Percentiles rank a stretch among this genome's conserved stretches.
phyloP scores from a whole-genome alignment of 306 rosid genomes.

The Prunus salicina region DNA sequence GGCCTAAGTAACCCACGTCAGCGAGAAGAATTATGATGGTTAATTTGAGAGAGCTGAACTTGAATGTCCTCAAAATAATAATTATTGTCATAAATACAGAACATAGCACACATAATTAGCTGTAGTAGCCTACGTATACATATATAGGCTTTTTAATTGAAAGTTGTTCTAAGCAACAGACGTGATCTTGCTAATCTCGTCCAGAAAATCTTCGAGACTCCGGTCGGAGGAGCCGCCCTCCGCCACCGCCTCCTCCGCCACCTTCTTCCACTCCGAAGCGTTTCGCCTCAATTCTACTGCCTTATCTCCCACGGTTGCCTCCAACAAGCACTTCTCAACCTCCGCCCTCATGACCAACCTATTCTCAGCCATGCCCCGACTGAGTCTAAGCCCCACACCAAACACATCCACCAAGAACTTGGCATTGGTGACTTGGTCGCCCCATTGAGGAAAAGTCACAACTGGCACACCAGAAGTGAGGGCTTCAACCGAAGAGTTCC shows the following conservation, averaged over 20 bases:
- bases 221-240: constrained; percentile 50
- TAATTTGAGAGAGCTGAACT: too few relatives aligned
- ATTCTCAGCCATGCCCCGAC: constrained; percentile 32
- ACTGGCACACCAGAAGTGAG: constrained; percentile 54
- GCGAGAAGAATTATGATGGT: too few relatives aligned
- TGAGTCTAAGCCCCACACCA: constrained; percentile 34
- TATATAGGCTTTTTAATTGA: neutral
- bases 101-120: too few relatives aligned
- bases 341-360: constrained; percentile 30
- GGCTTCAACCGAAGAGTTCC: constrained; percentile 74
- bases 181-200: constrained; percentile 22
- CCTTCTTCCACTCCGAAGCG: constrained; percentile 33
- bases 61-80: too few relatives aligned
- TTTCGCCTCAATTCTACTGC: constrained; percentile 30
- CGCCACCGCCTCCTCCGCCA: constrained; percentile 27
- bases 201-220: constrained; percentile 39
- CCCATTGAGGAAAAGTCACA: constrained; percentile 76
- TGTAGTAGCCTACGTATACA: too few relatives aligned
- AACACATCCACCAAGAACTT: constrained; percentile 57
- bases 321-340: constrained; percentile 36
- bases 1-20: too few relatives aligned
- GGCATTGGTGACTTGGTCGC: constrained; percentile 72
- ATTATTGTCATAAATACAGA: too few relatives aligned
- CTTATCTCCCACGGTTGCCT: constrained; percentile 33
- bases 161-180: neutral